Evolutionary conservation across 1,284 basidiomycete genomes (phyloP), one percentile per base, ranked within the genome.

Genomic region (Porodaedalea pini): DNA sequence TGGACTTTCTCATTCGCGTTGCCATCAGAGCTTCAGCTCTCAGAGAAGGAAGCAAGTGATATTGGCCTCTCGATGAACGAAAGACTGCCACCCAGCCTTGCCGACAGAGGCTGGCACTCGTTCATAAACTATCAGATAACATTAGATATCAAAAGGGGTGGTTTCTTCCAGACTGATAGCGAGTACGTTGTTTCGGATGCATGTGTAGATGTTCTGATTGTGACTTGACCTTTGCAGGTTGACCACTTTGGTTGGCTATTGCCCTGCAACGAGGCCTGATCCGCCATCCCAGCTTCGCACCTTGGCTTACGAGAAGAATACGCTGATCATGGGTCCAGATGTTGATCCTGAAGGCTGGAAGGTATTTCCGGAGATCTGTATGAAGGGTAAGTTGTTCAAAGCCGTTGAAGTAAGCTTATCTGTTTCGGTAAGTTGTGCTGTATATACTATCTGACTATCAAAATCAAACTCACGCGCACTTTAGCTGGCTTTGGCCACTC

Each of bases 1-100:
- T 62, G 56, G 56, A 52, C 59, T 15, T 61, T 56, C 34, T 52
- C 53, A n/a, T 29, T 62, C 21, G 40, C 34, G 29, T 40, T 62
- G n/a, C 61, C 61, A n/a, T 32, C 48, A 11, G 36, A 34, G 21
- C 43, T 62, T 6, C 29, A 40, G 13, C 32, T 57, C 21, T 17
- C 37, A 27, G 43, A 29, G 10, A 36, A 34, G 17, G 36, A 57
- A 32, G 47, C 47, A 27, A 44, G 17, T 21, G 50, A 57, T 1
- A 19, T 52, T 23, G 29, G 51, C 25, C 40, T 57, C 6, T 13
- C 49, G 8, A 36, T 29, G 23, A 47, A 23, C 4, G 48, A 32
- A 23, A 50, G 44, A 0, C 36, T 58, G 8, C 53, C 52, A 27
- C 45, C 52, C 10, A 60, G 50, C 29, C 49, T 54, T 27, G 37